Evolutionary conservation across 208 protist genomes (phyloP), one percentile per base, ranked within the genome.

Genomic region (Vickermania spadyakhi): DNA sequence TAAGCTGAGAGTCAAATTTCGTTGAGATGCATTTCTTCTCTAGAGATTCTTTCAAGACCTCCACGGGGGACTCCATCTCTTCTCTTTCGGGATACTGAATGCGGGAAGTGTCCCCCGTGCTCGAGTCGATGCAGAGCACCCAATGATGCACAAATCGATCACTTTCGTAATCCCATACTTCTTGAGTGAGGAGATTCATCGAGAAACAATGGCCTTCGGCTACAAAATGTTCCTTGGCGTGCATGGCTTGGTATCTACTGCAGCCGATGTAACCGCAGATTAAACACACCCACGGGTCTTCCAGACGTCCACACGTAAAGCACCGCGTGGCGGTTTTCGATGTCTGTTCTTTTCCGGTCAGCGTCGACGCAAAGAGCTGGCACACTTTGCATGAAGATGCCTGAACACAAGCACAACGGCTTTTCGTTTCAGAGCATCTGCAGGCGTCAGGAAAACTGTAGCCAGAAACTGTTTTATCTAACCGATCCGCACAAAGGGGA

Each of bases 241-340:
- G 91, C 79, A 82, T 87, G n/a, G 74, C 80, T 50, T 91, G 86
- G 64, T 97, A 97, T 4, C 91, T 74, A 63, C 89, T 92, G 63
- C 91, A 97, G n/a, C 91, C 91, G 1, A 94, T 82, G 68, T 89
- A 95, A 26, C 87, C 87, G 70, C 91, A 97, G n/a, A 93, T 65
- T 21, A 96, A 58, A 60, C 91, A 97, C 50, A 93, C 81, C 91
- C 91, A 97, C 28, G 85, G 81, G 56, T 96, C 89, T 1, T 79
- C 79, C 2, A 70, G 51, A 42, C 84, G 66, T 0, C 77, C 59
- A 64, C 89, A 95, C 21, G 70, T 75, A 60, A 82, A 65, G 70
- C 89, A 95, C 52, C 64, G 65, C 28, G 88, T 62, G 26, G 29
- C 22, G 27, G 27, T 22, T 58, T 25, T 45, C 45, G n/a, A n/a